Percentiles rank a stretch among this genome's conserved stretches.
These are phyloP conservation scores for Blastomyces percursus DNA, from an alignment of 2,329 filamentous ascomycete genomes.

Conservation along the genomic window DNA sequence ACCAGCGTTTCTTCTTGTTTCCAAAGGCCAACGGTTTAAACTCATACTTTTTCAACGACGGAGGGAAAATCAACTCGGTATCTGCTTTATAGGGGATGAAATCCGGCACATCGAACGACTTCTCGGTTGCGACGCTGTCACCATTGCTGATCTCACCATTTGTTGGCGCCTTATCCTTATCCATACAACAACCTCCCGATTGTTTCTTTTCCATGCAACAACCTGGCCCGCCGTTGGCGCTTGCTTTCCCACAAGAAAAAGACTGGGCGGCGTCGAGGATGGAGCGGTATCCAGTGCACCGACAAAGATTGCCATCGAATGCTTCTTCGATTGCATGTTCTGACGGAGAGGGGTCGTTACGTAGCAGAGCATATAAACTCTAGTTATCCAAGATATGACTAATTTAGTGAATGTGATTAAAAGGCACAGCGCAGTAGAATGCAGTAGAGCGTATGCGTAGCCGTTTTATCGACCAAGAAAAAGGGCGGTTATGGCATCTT, in stretches of 20 bases:
- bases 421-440: neutral
- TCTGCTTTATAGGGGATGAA: constrained; percentile 93
- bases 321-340: constrained; percentile 86
- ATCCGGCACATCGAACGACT: constrained; percentile 65
- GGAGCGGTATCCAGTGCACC: constrained; percentile 89
- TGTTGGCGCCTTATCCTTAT: constrained; percentile 26
- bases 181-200: constrained; percentile 56
- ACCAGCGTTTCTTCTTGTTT: constrained; percentile 92
- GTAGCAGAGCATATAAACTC: constrained; percentile 84
- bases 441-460: neutral
- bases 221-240: constrained; percentile 48
- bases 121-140: constrained; percentile 32
- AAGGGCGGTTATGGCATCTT: neutral
- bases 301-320: constrained; percentile 91
- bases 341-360: constrained; percentile 68
- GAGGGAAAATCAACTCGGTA: constrained; percentile 91
- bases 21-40: constrained; percentile 77
- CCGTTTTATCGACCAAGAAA: neutral
- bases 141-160: constrained; percentile 29
- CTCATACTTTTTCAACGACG: constrained; percentile 68
- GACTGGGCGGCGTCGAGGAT: constrained; percentile 91
- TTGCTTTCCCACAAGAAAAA: constrained; percentile 53
- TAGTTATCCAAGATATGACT: constrained; percentile 16
- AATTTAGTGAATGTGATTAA: constrained; percentile 6
- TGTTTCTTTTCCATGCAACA: constrained; percentile 58